phyloP scores from a whole-genome alignment of 176 grass and related monocot species.

The Oryza meyeriana region DNA sequence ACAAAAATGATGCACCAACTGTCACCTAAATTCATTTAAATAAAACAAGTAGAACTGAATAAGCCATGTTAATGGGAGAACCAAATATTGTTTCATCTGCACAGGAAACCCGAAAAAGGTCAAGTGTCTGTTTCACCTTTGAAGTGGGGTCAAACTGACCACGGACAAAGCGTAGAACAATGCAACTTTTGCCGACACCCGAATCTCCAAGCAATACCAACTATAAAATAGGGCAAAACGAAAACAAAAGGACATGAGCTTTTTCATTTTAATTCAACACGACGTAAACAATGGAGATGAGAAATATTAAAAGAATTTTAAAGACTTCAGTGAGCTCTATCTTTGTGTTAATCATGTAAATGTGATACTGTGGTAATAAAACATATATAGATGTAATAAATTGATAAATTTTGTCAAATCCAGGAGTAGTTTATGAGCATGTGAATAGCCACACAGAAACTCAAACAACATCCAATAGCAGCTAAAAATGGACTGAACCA shows the following conservation, averaged over 20 bases:
- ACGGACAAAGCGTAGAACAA: conserved; percentile 89
- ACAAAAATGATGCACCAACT: conserved; percentile 83
- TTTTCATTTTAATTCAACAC: background rate
- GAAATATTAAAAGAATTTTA: background rate
- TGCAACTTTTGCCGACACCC: conserved; percentile 90
- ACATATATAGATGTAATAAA: background rate
- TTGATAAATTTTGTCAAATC: background rate
- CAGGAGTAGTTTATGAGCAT: conserved; percentile 6
- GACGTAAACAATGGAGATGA: conserved; percentile 16
- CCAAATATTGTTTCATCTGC: background rate
- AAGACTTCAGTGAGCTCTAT: background rate
- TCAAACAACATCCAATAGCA: background rate
- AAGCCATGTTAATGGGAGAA: background rate
- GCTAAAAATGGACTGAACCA: background rate
- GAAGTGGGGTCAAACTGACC: conserved; percentile 85
- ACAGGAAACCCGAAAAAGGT: background rate
- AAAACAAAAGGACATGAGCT: background rate
- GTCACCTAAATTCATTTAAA: conserved; percentile 53
- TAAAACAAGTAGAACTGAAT: background rate
- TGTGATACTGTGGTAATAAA: background rate
- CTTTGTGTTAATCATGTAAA: too few relatives aligned
- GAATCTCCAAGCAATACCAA: conserved; percentile 81
- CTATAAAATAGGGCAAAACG: conserved; percentile 36
- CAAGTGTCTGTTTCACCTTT: conserved; percentile 45
- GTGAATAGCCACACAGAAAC: background rate